Base-by-base conservation (phyloP, 768 basidiomycete genomes). In the Rhodotorula diobovata region DNA sequence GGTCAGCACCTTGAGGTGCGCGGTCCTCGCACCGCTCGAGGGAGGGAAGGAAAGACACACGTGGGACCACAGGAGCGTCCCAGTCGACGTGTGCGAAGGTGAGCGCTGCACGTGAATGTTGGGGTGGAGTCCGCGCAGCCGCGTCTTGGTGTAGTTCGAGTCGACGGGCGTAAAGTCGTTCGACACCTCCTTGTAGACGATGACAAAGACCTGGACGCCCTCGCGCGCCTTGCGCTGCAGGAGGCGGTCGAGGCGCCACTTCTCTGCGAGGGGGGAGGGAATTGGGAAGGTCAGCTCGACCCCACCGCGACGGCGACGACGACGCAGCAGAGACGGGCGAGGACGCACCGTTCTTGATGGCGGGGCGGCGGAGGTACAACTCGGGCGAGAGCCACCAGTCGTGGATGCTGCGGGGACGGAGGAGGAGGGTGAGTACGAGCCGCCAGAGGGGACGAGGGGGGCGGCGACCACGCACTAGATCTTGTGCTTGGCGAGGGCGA, bases 41-140 rank as follows among this genome's bases (percentile, higher is more conserved):
- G 30, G 37, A 18, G 51, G 14, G 8, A 30, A 7, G 21, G 32
- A 21, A 18, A 12, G 28, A 81, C 88, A 76, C 78, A 95, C 93
- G 82, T 98, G 96, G 37, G 95, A 94, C 96, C 96, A 99, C 79
- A 96, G 94, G 80, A 95, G 93, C 5, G 93, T 98, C 21, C 94
- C 94, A 0, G 94, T 96, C 79, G 92, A 90, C 80, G 97, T 93
- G 81, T 99, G 96, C 5, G 92, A 95, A 0, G 96, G 96, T 10
- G 95, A 97, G 35, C 96, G 87, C 79, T 99, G 96, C 5, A 98
- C 88, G 48, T 72, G 66, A 64, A 99, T 90, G 80, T 98, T 97
- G 8, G 88, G 87, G 79, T 98, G 95, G 21, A 99, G 81, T 1
- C 84, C 85, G 32, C 85, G 84, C 37, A 99, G 80, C 39, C 86